Conservation (phyloP, 2,329 filamentous ascomycete genomes). For the Cephalotrichum gorgonifer region DNA sequence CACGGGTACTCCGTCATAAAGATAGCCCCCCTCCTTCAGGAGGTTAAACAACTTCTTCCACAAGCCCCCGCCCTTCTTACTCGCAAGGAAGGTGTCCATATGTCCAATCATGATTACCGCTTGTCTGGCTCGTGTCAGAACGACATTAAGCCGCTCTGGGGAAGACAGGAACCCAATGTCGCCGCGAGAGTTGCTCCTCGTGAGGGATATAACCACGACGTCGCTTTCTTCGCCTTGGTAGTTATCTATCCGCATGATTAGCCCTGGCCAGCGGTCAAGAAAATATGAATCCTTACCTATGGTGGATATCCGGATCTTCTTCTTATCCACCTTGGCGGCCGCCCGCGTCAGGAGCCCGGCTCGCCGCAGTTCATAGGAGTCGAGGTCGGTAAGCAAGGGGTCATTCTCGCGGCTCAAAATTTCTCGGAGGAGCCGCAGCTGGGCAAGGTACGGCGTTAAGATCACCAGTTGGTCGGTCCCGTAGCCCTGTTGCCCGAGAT, state of each 20-base stretch:
- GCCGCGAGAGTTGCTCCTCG: constrained; percentile 49
- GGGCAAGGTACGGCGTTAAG: constrained; percentile 63
- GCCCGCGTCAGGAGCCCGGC: constrained; percentile 51
- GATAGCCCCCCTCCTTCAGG: constrained; percentile 36
- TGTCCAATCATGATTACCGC: constrained; percentile 62
- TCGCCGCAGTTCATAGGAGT: constrained; percentile 49
- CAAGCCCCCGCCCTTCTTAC: constrained; percentile 27
- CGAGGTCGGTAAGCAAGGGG: constrained; percentile 57
- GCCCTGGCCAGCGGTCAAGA: neutral
- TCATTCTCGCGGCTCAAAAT: constrained; percentile 47
- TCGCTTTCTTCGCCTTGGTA: constrained; percentile 71
- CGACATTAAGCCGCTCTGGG: constrained; percentile 58
- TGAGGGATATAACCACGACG: constrained; percentile 59
- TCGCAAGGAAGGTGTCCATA: constrained; percentile 52
- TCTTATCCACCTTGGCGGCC: constrained; percentile 38
- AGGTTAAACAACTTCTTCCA: constrained; percentile 50
- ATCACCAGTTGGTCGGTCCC: constrained; percentile 54
- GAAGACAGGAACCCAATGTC: constrained; percentile 64
- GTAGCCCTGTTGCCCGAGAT: constrained; percentile 64
- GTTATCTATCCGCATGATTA: constrained; percentile 43
- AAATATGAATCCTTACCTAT: constrained; percentile 41
- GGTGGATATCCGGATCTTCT: constrained; percentile 51
- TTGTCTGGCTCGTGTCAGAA: constrained; percentile 57
- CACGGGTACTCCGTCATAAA: constrained; percentile 52
- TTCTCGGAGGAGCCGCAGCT: constrained; percentile 47